A percentile compares a stretch with the other conserved stretches of the same genome.
These are phyloP conservation scores for Cyphellophora europaea DNA, from an alignment of 2,329 filamentous ascomycete genomes.

Conservation along the genomic window DNA sequence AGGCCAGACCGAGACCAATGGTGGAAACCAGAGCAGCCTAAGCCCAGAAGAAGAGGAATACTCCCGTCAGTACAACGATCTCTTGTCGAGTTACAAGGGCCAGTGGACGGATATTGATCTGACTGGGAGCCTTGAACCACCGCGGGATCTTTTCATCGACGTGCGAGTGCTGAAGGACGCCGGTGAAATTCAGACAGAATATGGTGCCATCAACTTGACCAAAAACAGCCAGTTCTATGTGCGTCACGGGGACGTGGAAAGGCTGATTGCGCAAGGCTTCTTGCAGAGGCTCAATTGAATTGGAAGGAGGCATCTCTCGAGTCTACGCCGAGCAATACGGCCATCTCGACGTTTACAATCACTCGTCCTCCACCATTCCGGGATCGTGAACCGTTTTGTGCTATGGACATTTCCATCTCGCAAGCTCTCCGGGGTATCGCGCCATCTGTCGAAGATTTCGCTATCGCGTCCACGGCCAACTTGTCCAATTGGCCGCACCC, in stretches of 20 bases:
- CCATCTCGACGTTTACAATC: too few species aligned
- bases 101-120: slow-evolving; percentile 98
- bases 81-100: slow-evolving; percentile 92
- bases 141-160: slow-evolving; percentile 93
- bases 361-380: too few species aligned
- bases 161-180: slow-evolving; percentile 93
- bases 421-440: too few species aligned
- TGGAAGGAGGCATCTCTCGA: too few species aligned
- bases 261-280: slow-evolving; percentile 88
- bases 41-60: slow-evolving; percentile 97
- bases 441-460: too few species aligned
- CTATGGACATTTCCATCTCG: too few species aligned
- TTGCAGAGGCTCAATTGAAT: slow-evolving; percentile 75
- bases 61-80: slow-evolving; percentile 79
- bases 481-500: too few species aligned
- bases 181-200: slow-evolving; percentile 97
- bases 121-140: slow-evolving; percentile 86
- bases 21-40: slow-evolving; percentile 59
- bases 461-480: too few species aligned
- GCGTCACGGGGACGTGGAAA: slow-evolving; percentile 87
- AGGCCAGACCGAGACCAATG: slow-evolving; percentile 23
- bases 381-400: too few species aligned
- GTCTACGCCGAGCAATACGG: too few species aligned
- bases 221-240: slow-evolving; percentile 99
- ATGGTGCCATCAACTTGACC: slow-evolving; percentile 89